phyloP scores from a whole-genome alignment of 495 filamentous ascomycete genomes.

The Pseudomonodictys pantanalensis region DNA sequence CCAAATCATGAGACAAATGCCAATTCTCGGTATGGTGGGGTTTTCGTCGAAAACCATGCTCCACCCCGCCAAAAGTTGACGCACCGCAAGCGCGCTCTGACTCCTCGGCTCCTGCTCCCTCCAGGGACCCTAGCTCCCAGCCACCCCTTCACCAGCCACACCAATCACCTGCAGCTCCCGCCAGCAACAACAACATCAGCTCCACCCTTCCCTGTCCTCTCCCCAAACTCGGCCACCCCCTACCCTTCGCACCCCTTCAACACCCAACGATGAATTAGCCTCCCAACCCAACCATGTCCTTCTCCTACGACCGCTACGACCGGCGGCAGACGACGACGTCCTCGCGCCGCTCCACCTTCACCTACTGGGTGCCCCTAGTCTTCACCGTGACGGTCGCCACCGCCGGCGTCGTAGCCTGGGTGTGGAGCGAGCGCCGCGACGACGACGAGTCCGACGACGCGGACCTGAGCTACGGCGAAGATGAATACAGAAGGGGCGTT shows the following conservation, averaged over 20 bases:
- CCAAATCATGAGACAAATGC: too few relatives aligned
- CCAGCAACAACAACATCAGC: conserved; percentile 15
- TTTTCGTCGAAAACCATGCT: not conserved
- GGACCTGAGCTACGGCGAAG: conserved; percentile 36
- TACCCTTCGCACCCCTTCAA: conserved; percentile 24
- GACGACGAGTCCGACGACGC: conserved; percentile 59
- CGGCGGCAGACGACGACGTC: conserved; percentile 55
- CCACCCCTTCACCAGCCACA: conserved; percentile 13
- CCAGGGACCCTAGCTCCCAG: conserved; percentile 16
- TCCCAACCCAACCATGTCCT: conserved; percentile 65
- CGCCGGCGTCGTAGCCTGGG: conserved; percentile 80
- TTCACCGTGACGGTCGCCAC: conserved; percentile 83
- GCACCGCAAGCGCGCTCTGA: too few relatives aligned
- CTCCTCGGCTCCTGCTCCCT: conserved; percentile 15
- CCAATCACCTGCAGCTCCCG: conserved; percentile 2
- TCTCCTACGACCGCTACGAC: conserved; percentile 68
- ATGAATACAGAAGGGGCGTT: conserved; percentile 30
- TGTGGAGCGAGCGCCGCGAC: conserved; percentile 81
- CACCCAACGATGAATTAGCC: conserved; percentile 19
- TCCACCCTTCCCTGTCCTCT: conserved; percentile 4
- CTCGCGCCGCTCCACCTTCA: conserved; percentile 64
- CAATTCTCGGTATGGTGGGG: not conserved
- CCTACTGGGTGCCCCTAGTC: conserved; percentile 82
- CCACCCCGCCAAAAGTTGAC: conserved; percentile 24
- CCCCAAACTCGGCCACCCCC: conserved; percentile 27